Percentiles rank a stretch among this genome's conserved stretches.
phyloP scores from a whole-genome alignment of 768 basidiomycete genomes.

The Kwoniella mangroviensis region DNA sequence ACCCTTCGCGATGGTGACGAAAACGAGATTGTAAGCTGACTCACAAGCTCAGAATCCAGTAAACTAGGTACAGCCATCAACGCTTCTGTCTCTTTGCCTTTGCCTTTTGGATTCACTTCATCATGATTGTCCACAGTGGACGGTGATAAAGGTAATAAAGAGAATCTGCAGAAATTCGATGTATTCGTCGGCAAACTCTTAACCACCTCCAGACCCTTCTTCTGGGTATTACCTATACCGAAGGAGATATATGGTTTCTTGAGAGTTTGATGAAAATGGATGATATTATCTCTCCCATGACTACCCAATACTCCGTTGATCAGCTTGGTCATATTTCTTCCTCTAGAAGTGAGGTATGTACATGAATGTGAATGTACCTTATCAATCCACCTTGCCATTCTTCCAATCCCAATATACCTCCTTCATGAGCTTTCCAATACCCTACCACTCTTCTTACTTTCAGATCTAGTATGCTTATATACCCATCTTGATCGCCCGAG shows the following conservation, averaged over 20 bases:
- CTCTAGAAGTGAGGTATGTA: no score
- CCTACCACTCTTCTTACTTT: slow-evolving; percentile 73
- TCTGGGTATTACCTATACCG: slow-evolving; percentile 6
- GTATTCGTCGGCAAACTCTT: slow-evolving; percentile 89
- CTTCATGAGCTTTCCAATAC: slow-evolving; percentile 78
- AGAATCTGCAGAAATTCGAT: slow-evolving; percentile 90
- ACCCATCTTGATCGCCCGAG: slow-evolving; percentile 81
- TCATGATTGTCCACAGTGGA: not conserved
- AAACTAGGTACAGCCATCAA: slow-evolving; percentile 84
- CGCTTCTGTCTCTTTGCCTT: slow-evolving; percentile 34
- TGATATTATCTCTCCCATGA: slow-evolving; percentile 55
- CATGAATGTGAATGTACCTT: slow-evolving; percentile 67
- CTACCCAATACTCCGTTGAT: slow-evolving; percentile 27
- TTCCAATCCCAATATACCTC: slow-evolving; percentile 75
- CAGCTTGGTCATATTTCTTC: slow-evolving; percentile 3
- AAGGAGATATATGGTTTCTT: slow-evolving; percentile 22
- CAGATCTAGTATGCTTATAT: slow-evolving; percentile 76
- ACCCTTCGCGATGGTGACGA: not conserved
- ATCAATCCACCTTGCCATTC: slow-evolving; percentile 72
- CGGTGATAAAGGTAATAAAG: slow-evolving; percentile 63
- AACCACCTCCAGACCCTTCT: slow-evolving; percentile 52
- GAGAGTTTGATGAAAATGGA: slow-evolving; percentile 49
- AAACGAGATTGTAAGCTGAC: slow-evolving; percentile 21
- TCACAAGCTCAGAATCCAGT: slow-evolving; percentile 80
- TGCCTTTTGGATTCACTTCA: slow-evolving; percentile 21